Evolutionary conservation across 129 eudicot genomes (phyloP).

Genomic region (carrot (Daucus carota)): DNA sequence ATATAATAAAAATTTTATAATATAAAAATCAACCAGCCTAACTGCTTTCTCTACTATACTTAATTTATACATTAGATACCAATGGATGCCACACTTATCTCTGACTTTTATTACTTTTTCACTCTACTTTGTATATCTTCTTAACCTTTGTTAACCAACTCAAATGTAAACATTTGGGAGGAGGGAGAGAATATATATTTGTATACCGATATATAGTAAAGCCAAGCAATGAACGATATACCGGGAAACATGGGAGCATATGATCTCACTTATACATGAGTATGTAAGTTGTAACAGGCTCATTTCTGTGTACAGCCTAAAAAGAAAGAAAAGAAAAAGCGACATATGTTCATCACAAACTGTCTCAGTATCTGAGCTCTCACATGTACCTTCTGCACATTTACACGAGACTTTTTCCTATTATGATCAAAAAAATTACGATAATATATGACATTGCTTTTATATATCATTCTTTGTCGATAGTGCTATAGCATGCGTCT

Average conservation of each 20-base stretch:
- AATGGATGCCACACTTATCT: too few species aligned
- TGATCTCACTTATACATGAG: background rate
- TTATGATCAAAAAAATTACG: background rate
- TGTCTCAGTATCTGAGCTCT: background rate
- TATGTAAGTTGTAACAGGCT: background rate
- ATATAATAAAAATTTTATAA: too few species aligned
- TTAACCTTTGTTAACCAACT: too few species aligned
- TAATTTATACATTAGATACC: too few species aligned
- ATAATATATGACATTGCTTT: background rate
- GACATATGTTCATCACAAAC: background rate
- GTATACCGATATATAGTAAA: too few species aligned
- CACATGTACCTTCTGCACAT: background rate
- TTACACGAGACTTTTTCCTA: background rate
- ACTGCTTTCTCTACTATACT: too few species aligned
- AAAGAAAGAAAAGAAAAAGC: background rate
- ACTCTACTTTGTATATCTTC: too few species aligned
- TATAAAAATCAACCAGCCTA: too few species aligned
- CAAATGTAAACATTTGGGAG: too few species aligned
- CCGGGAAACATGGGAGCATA: background rate
- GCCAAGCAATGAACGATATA: background rate
- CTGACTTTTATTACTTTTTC: too few species aligned
- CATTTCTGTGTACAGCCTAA: background rate
- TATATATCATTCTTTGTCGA: background rate
- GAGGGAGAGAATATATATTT: too few species aligned
- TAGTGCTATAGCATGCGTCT: background rate